Evolutionary conservation across 140 eudicot genomes (phyloP).

Genomic region (Flaveria floridana): DNA sequence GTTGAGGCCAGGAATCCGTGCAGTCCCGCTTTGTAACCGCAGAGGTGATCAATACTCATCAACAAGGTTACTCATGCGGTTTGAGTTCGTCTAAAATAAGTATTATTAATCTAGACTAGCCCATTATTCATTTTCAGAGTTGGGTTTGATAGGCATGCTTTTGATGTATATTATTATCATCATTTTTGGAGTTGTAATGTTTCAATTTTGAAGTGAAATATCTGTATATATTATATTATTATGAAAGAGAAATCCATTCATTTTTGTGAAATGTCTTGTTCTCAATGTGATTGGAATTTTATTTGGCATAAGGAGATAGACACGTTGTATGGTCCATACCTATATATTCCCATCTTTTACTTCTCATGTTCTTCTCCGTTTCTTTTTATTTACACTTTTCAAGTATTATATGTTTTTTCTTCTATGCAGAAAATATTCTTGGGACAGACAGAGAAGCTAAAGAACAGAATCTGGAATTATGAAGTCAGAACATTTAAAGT

Average conservation of each 20-base stretch:
- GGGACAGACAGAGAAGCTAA: constrained; percentile 33
- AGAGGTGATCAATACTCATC: constrained; percentile 51
- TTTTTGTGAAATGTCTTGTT: constrained; percentile 26
- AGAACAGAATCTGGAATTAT: constrained; percentile 30
- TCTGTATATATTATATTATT: constrained; percentile 11
- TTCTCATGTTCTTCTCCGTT: background rate
- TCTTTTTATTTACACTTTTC: background rate
- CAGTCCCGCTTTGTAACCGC: constrained; percentile 53
- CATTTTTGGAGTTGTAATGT: constrained; percentile 28
- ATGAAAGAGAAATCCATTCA: constrained; percentile 19
- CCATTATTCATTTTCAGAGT: constrained; percentile 13
- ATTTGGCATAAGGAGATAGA: constrained; percentile 1
- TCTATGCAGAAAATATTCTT: constrained; percentile 26
- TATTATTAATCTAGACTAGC: constrained; percentile 16
- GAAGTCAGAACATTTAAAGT: constrained; percentile 36
- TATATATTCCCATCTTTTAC: constrained; percentile 13
- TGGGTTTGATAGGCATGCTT: constrained; percentile 1
- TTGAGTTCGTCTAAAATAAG: constrained; percentile 40
- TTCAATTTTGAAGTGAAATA: constrained; percentile 27
- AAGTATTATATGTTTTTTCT: background rate
- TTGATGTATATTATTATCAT: constrained; percentile 18
- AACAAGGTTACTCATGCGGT: constrained; percentile 61
- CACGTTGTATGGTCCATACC: background rate
- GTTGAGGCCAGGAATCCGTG: constrained; percentile 61
- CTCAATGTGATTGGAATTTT: background rate